Base-by-base conservation (phyloP, 2,329 filamentous ascomycete species). In the Coniosporium tulheliwenetii region DNA sequence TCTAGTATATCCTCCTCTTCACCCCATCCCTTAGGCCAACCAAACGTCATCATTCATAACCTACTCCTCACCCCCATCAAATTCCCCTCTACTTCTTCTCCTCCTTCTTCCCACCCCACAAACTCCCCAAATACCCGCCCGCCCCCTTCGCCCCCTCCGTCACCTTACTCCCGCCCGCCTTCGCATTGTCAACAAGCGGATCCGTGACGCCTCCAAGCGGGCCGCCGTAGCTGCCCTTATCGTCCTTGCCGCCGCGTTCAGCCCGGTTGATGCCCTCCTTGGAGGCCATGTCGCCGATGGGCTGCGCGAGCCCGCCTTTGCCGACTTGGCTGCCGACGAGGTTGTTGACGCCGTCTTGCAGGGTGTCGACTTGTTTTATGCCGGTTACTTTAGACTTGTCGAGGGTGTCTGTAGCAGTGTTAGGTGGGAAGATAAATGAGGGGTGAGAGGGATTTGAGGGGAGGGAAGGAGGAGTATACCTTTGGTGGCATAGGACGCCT, bases 311-410 rank as follows among this genome's bases (percentile, higher is more conserved):
- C 0, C 81, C 81, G 44, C 77, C 79, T 49, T 82, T 71, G 36
- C 80, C 80, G 19, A 85, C 57, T 50, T 82, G 78, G 30, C 73
- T 71, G 1, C 69, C 65, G 8, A 71, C 77, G 41, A 79, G 66
- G 58, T 69, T 65, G 64, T 83, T 63, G 30, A 80, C 70, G 52
- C 70, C 73, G 57, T 81, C 79, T 59, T 85, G 79, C 31, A 83
- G 65, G 36, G 64, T 75, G 60, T 83, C 75, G 60, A 82, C 70
- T 56, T 80, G 77, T 13, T 73, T 58, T 52, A 81, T 55, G 55
- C 75, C 75, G 9, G 79, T 83, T 34, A 85, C 61, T 57, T 85
- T 85, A 46, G 77, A 71, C 58, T 82, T 77, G 62, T 71, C 65
- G 45, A 85, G 74, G 46, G 71, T 68, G 44, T 81, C 79, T 82